Evolutionary conservation across 345 rosid species (phyloP), one percentile per base, ranked within the genome.

Genomic region (Tarenaya hassleriana): DNA sequence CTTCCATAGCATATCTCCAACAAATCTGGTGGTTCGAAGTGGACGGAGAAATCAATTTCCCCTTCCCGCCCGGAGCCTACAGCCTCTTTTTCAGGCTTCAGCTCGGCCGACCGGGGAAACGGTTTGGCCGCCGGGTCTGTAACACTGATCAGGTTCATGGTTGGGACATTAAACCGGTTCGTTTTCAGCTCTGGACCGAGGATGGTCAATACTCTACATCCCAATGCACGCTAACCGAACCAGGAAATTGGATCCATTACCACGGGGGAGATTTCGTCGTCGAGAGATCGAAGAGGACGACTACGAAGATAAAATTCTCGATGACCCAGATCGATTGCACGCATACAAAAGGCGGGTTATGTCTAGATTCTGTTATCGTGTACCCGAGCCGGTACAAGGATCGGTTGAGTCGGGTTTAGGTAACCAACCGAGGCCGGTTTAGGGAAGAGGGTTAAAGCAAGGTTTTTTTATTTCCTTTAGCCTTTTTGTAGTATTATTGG

Each of bases 21-120:
- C 99, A 88, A 68, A 86, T 73, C 47, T 94, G 99, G 99, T 92
- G 99, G 99, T 76, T 88, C 33, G 83, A 92, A 70, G 88, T 83
- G 1, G 84, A 75, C 7, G 97, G 99, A 7, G 87, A 86, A 60
- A 69, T 94, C 13, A 95, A 94, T 56, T 94, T 94, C 53, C 92
- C 96, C 1, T 86, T 88, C 47, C 99, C 97, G 3, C 65, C 78
- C 0, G 99, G 99, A 19, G 73, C 72, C 20, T 88, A 94, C 46
- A 83, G 97, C 59, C 62, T 88, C 17, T 88, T 71, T 74, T 86
- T 94, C 84, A 73, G 97, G 72, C 76, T 94, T 41, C 92, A 82
- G 13, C 32, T 94, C 41, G 99, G 99, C 12, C 70, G 73, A 34
- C 60, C 86, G 4, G 56, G 63, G 0, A 82, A 55, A 56, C 72